Evolutionary conservation across 495 filamentous ascomycete species (phyloP), one percentile per base, ranked within the genome.

Genomic region (Xanthoparmelia taractica): DNA sequence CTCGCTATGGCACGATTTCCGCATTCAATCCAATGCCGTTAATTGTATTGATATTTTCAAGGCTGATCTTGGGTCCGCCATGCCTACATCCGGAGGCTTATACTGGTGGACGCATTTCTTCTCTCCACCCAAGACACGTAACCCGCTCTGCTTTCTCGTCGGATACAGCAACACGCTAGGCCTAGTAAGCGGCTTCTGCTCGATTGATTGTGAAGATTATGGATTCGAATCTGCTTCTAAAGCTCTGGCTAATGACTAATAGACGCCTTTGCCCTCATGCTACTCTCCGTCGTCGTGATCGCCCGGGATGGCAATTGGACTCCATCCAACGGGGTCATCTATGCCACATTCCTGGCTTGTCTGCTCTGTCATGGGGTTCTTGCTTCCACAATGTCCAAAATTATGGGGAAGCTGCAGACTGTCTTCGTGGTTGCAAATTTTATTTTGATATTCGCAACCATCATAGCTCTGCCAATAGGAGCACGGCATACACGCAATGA

Each of bases 61-160:
- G 78, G 85, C 86, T 29, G 86, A 89, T 70, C 72, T 89, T 61
- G 85, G 83, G 11, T 83, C 80, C 40, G 82, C 85, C 3, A 87
- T 89, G 84, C 86, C 86, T 20, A 89, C 86, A 8, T 82, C 81
- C 25, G 86, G 86, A 13, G 85, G 85, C 15, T 73, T 88, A 7
- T 87, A 88, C 68, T 88, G 82, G 78, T 87, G 85, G 86, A 88
- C 86, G 8, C 85, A 87, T 65, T 86, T 82, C 73, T 88, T 87
- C 69, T 76, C 80, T 29, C 79, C 78, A 6, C 79, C 81, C 15
- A 81, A 80, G 56, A 82, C 77, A 54, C 78, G 85, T 58, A 87
- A 86, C 69, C 78, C 84, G 12, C 71, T 89, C 12, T 84, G 83
- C 66, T 89, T 88, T 68, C 70, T 89, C 34, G 86, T 89, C 33